A percentile compares a stretch with the other conserved stretches of the same genome.
Evolutionary conservation across 2,329 filamentous ascomycete genomes (phyloP).

Genomic region (Pleochaeta shiraiana): DNA sequence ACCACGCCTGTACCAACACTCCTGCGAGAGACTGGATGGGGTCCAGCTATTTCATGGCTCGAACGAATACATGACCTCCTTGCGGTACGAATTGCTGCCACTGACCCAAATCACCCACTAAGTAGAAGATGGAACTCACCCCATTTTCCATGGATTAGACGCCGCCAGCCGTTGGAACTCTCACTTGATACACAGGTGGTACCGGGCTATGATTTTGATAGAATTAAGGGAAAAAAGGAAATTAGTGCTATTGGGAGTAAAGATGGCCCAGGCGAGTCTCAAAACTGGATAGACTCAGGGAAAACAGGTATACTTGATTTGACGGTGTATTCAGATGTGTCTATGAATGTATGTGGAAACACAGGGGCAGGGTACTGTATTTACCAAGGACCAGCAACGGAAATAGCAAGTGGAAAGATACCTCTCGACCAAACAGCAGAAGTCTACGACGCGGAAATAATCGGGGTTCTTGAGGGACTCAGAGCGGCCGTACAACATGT

Average conservation of each 20-base stretch:
- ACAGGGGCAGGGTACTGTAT: neutral
- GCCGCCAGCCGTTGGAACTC: neutral
- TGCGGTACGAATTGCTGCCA: too few species aligned
- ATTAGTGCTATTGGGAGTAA: neutral
- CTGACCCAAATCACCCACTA: too few species aligned
- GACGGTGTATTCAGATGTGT: neutral
- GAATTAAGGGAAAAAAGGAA: neutral
- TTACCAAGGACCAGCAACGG: neutral
- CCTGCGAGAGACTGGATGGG: too few species aligned
- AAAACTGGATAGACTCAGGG: neutral
- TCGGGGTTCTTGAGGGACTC: neutral
- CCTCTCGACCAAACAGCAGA: neutral
- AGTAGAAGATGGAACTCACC: too few species aligned
- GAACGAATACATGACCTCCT: too few species aligned
- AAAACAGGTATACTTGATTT: neutral
- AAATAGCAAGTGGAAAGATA: neutral
- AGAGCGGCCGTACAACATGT: neutral
- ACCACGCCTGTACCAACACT: too few species aligned
- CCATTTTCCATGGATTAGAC: neutral
- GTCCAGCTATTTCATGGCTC: too few species aligned
- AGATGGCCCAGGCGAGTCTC: neutral
- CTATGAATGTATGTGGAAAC: neutral
- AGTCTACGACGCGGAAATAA: neutral
- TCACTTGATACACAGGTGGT: neutral
- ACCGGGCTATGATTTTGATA: neutral